A percentile compares a stretch with the other conserved stretches of the same genome.
phyloP scores from a whole-genome alignment of 2,329 filamentous ascomycete genomes.

The Penicillium sp. region DNA sequence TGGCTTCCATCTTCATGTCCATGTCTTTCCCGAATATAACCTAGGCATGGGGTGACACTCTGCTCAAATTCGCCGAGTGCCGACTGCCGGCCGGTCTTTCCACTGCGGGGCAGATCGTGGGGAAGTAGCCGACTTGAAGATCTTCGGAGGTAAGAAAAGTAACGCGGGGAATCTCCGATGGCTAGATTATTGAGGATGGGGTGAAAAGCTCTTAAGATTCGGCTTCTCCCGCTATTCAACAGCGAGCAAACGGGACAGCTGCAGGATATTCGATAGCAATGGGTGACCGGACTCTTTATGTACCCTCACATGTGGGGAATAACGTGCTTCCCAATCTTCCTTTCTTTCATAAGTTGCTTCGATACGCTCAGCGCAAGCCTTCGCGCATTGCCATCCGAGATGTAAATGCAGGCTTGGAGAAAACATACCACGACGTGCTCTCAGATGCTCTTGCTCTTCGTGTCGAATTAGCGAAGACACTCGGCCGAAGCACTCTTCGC shows the following conservation, averaged over 20 bases:
- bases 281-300: conserved; percentile 33
- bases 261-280: conserved; percentile 18
- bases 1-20: not conserved
- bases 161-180: not conserved
- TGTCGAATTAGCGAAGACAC: conserved; percentile 25
- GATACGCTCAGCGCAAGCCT: conserved; percentile 36
- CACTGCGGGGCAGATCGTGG: conserved; percentile 23
- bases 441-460: conserved; percentile 41
- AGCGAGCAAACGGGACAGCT: not conserved
- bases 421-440: conserved; percentile 42
- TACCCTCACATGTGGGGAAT: conserved; percentile 38
- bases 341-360: conserved; percentile 42
- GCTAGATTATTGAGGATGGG: not conserved
- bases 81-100: conserved; percentile 24
- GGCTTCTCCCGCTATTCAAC: not conserved
- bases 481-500: conserved; percentile 24
- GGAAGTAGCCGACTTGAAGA: conserved; percentile 26
- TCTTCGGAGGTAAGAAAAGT: not conserved
- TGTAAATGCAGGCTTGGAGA: conserved; percentile 40
- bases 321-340: conserved; percentile 42
- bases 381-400: conserved; percentile 40
- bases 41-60: conserved; percentile 6
- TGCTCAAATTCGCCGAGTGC: conserved; percentile 26
- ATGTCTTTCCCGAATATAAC: conserved; percentile 3
- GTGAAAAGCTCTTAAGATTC: not conserved